Evolutionary conservation across 768 basidiomycete species (phyloP).

Genomic region (Panaeolus cyanescens): DNA sequence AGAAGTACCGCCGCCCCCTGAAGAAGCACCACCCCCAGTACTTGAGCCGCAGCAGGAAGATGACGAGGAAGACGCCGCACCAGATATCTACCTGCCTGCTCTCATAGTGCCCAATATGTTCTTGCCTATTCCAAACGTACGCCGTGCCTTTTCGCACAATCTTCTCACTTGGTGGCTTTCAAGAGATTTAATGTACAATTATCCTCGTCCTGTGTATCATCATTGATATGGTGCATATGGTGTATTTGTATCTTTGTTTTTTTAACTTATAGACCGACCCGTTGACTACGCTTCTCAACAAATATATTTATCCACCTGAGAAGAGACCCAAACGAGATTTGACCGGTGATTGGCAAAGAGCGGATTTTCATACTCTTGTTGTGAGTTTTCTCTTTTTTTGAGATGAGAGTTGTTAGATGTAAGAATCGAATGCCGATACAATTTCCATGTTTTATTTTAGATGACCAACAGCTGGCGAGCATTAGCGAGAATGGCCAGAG

Average conservation of each 20-base stretch:
- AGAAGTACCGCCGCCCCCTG: constrained; percentile 54
- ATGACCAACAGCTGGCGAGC: constrained; percentile 91
- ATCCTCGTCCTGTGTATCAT: constrained; percentile 14
- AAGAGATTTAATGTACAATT: constrained; percentile 48
- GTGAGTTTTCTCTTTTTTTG: constrained; percentile 46
- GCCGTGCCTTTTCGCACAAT: constrained; percentile 50
- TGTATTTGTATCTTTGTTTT: constrained; percentile 7
- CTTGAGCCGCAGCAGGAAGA: constrained; percentile 34
- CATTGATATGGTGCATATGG: constrained; percentile 3
- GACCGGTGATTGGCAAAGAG: constrained; percentile 71
- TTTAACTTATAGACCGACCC: constrained; percentile 69
- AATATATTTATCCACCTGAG: constrained; percentile 81
- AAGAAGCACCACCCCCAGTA: constrained; percentile 19
- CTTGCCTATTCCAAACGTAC: constrained; percentile 87
- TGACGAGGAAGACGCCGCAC: constrained; percentile 52
- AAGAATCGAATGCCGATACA: constrained; percentile 1
- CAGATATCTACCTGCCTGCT: constrained; percentile 66
- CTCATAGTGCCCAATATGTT: constrained; percentile 79
- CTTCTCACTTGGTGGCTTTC: constrained; percentile 65
- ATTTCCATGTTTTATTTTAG: constrained; percentile 35
- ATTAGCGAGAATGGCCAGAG: constrained; percentile 81
- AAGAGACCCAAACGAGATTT: constrained; percentile 73
- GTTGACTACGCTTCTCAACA: constrained; percentile 76
- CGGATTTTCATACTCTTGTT: constrained; percentile 78
- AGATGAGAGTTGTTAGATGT: not conserved